Base-by-base conservation (phyloP, 148 eudicot species). In the Spergularia marina region DNA sequence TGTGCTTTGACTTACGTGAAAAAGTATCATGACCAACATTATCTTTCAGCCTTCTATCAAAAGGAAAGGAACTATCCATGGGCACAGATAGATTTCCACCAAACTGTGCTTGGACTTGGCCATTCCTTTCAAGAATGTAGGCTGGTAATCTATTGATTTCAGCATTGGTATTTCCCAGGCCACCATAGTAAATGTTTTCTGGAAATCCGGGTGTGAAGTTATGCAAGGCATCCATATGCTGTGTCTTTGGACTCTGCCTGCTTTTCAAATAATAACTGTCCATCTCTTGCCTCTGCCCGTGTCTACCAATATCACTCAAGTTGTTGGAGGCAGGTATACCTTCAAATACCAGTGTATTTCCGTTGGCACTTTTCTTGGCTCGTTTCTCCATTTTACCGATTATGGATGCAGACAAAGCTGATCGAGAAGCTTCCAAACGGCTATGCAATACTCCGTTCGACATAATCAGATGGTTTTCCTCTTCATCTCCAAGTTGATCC, bases 401-500 rank as follows among this genome's bases (percentile, higher is more conserved):
- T 23, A 80, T 83, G 68, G 83, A 78, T 78, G 78, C 83, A 60
- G 76, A 36, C 0, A 61, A 25, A 65, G 80, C 66, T 65, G 85
- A 62, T 18, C 79, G 77, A 71, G 77, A 68, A 80, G 36, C 34
- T 23, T 81, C 85, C 55, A 80, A 64, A 73, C 68, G 78, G 60
- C 83, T 87, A 77, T 72, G 91, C 54, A 81, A 78, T 13, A 87
- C 89, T 75, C 83, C 77, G 85, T 89, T 89, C 76, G 91, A 87
- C 88, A 89, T 88, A 83, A 89, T 84, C 85, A 89, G 78, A 68
- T 91, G 94, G 75, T 86, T 89, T 79, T 82, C 86, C 55, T 84
- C 90, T 64, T 81, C 90, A 12, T 80, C 91, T 66, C 82, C 90
- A 70, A 72, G 74, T 70, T 86, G 86, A 72, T 85, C 94, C 25